These are phyloP conservation scores for Psilocybe cubensis DNA, from an alignment of 768 basidiomycete genomes.

Conservation along the genomic window DNA sequence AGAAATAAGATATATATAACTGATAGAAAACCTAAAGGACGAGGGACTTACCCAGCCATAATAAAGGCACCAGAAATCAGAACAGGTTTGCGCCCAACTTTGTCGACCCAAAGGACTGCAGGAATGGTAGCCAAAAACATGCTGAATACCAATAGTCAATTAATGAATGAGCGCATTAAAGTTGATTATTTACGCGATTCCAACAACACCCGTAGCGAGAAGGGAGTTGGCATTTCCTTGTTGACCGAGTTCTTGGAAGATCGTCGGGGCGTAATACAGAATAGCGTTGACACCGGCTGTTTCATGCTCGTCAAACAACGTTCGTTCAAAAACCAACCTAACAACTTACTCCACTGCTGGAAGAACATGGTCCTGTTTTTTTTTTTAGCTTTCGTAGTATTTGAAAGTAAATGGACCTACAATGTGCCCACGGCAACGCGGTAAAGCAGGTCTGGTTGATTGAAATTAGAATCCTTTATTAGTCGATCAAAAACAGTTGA, in stretches of 20 bases:
- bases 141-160: constrained; percentile 31
- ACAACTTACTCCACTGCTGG: constrained; percentile 71
- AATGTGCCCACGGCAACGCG: constrained; percentile 66
- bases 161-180: not conserved
- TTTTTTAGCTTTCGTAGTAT: not conserved
- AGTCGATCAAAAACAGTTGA: not conserved
- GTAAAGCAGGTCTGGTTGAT: constrained; percentile 55
- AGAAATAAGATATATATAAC: not conserved
- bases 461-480: not conserved
- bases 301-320: not conserved
- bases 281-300: constrained; percentile 70
- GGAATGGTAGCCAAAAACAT: constrained; percentile 82
- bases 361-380: constrained; percentile 67
- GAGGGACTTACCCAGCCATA: constrained; percentile 57
- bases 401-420: constrained; percentile 37
- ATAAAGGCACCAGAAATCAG: constrained; percentile 73
- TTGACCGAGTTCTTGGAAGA: constrained; percentile 65
- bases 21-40: not conserved
- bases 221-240: constrained; percentile 60
- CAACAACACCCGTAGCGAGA: constrained; percentile 70
- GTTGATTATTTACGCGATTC: constrained; percentile 60
- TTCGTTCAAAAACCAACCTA: not conserved
- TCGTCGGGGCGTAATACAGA: constrained; percentile 76
- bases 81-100: constrained; percentile 75
- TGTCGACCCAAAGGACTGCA: constrained; percentile 81